Evolutionary conservation across 202 grass and related monocot species (phyloP).

Genomic region (Schoenoplectus triqueter): DNA sequence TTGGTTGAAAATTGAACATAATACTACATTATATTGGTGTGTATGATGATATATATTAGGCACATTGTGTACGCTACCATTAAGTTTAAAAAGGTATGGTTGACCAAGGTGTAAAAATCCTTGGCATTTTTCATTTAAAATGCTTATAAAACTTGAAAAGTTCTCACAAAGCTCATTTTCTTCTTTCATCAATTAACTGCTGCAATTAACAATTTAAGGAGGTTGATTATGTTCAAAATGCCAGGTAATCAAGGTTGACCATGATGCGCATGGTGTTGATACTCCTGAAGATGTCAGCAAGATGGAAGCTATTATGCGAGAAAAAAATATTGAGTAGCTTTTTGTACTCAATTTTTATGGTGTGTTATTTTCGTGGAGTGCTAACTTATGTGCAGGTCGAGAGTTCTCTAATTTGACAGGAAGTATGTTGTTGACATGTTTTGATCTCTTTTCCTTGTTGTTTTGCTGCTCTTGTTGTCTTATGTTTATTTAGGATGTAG

Average conservation of each 20-base stretch:
- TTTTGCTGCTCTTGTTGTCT: not conserved
- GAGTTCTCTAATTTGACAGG: constrained; percentile 1
- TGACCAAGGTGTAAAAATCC: not conserved
- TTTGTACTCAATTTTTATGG: not conserved
- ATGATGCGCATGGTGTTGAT: constrained; percentile 93
- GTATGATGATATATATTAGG: not conserved
- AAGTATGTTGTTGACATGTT: not conserved
- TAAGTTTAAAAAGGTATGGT: not conserved
- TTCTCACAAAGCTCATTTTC: not conserved
- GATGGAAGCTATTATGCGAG: constrained; percentile 82
- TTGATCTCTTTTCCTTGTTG: not conserved
- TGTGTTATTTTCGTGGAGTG: not conserved
- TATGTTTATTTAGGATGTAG: not conserved
- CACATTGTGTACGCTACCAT: not conserved
- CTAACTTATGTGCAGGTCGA: not conserved
- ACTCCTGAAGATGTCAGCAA: constrained; percentile 78
- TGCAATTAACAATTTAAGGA: constrained; percentile 11
- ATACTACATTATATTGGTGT: not conserved
- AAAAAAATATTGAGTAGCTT: constrained; percentile 68
- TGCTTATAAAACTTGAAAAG: not conserved
- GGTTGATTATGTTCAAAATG: constrained; percentile 28
- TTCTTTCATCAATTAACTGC: not conserved
- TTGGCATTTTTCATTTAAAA: not conserved
- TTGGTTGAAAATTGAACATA: not conserved
- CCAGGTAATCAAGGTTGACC: constrained; percentile 94